Percentiles rank a stretch among this genome's conserved stretches.
Conservation (phyloP, 2,329 filamentous ascomycete genomes). For the Exophiala mesophila region DNA sequence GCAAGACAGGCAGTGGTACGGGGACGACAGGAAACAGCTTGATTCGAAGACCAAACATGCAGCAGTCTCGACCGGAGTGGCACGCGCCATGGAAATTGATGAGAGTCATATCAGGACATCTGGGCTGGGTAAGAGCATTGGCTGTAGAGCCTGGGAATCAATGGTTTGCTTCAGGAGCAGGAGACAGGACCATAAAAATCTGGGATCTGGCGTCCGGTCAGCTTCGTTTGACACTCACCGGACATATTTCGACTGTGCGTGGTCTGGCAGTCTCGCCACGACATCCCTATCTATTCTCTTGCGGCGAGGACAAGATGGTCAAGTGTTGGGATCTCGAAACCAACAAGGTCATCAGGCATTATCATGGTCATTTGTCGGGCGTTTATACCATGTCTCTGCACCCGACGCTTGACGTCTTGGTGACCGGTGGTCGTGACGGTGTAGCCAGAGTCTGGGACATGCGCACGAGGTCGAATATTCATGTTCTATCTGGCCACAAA, state of each 20-base stretch:
- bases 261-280: slow-evolving; percentile 87
- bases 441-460: slow-evolving; percentile 98
- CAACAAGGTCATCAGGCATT: slow-evolving; percentile 98
- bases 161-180: slow-evolving; percentile 95
- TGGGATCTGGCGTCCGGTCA: slow-evolving; percentile 90
- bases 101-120: slow-evolving; percentile 91
- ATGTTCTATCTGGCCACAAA: slow-evolving; percentile 87
- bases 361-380: slow-evolving; percentile 92
- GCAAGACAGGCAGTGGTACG: slow-evolving; percentile 31
- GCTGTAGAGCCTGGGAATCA: slow-evolving; percentile 94
- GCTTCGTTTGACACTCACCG: slow-evolving; percentile 80
- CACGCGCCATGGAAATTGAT: slow-evolving; percentile 98
- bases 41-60: slow-evolving; percentile 59
- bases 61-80: slow-evolving; percentile 81
- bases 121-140: slow-evolving; percentile 87
- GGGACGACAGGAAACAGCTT: slow-evolving; percentile 41
- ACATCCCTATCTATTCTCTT: slow-evolving; percentile 96
- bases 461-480: slow-evolving; percentile 91
- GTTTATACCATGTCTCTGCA: slow-evolving; percentile 93
- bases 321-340: slow-evolving; percentile 99
- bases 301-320: slow-evolving; percentile 98
- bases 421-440: slow-evolving; percentile 90
- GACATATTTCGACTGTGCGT: slow-evolving; percentile 88
- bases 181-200: slow-evolving; percentile 96
- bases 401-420: slow-evolving; percentile 87